Evolutionary conservation across 1,284 basidiomycete genomes (phyloP), one percentile per base, ranked within the genome.

Genomic region (Cryptococcus neoformans): DNA sequence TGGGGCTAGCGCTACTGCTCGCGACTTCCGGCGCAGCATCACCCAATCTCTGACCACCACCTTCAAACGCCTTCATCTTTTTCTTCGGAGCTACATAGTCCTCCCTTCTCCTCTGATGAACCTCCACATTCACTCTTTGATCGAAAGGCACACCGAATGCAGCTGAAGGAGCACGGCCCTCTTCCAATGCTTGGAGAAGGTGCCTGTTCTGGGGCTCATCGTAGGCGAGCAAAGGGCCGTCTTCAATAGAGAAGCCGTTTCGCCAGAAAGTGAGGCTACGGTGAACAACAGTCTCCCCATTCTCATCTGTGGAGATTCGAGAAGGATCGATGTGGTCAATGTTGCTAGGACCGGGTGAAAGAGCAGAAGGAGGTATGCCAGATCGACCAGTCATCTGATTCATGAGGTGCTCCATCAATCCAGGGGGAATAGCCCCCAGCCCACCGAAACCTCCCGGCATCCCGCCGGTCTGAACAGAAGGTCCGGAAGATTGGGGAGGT

Each of bases 251-350:
- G 78, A 98, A 98, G 0, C 95, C 95, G 63, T 98, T 85, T 39
- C 87, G 82, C 95, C 96, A 99, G 77, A 99, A 92, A 0, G 89
- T 95, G 40, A 98, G 80, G 55, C 86, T 83, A 10, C 95, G 86
- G 48, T 87, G 84, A 0, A 83, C 88, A 0, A 83, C 81, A 57
- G 84, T 82, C 45, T 83, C 81, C 28, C 85, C 84, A 21, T 81
- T 83, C 49, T 79, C 80, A 28, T 16, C 17, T 12, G 45, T 47
- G 14, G 45, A 47, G 14, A 47, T 35, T 21, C 28, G 16, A 21
- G n/a, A n/a, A 21, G n/a, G 16, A 12, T 16, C 17, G 34, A 47
- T 28, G 42, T 44, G 42, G 34, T 16, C 45, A 9, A 35, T 21
- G 14, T 6, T 9, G 28, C 17, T 21, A 28, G 45, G 45, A 14